Base-by-base conservation (phyloP, 2,329 filamentous ascomycete genomes). In the Exophiala aquamarina region DNA sequence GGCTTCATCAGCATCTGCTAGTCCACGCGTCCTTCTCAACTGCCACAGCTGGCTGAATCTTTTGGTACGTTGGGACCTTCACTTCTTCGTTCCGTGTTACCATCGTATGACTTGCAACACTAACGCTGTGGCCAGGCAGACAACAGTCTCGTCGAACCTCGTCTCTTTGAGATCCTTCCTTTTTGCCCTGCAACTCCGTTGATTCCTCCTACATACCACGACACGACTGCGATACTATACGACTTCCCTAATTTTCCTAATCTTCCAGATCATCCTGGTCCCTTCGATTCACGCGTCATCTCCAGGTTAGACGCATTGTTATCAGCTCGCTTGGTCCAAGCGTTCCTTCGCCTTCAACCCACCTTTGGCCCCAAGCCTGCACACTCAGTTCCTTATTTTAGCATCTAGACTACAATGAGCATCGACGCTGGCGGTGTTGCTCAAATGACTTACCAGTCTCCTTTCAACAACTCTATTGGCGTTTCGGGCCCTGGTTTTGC, bases 361-460 rank as follows among this genome's bases (percentile, higher is more conserved):
- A 36, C 18, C 15, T 36, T 8, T 20, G 31, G 35, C 45, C 39
- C 21, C 31, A 44, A 38, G 31, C 38, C 42, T 44, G 31, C 47
- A 46, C 29, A 54, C n/a, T 20, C 44, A 46, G 44, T 38, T 26
- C 23, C 23, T 26, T 26, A 21, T 32, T 38, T 36, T 26, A 40
- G 32, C 23, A 15, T 28, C 31, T 52, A 52, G 49, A 52, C 41
- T 36, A 55, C 37, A 49, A 57, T 58, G 57, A 58, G 57, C 51
- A 71, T 94, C 86, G 87, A 95, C 92, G 85, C 92, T 82, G 92
- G 92, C 81, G 89, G 90, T 93, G 89, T 95, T 78, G 86, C 90
- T 93, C 90, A 94, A 81, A 97, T 97, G 92, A 88, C 89, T 76
- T 92, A 89, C 78, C 81, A 84, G 70, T 87, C 87, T 69, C 74